Evolutionary conservation across 2,329 filamentous ascomycete genomes (phyloP).

Genomic region (Pseudocercospora cruenta): DNA sequence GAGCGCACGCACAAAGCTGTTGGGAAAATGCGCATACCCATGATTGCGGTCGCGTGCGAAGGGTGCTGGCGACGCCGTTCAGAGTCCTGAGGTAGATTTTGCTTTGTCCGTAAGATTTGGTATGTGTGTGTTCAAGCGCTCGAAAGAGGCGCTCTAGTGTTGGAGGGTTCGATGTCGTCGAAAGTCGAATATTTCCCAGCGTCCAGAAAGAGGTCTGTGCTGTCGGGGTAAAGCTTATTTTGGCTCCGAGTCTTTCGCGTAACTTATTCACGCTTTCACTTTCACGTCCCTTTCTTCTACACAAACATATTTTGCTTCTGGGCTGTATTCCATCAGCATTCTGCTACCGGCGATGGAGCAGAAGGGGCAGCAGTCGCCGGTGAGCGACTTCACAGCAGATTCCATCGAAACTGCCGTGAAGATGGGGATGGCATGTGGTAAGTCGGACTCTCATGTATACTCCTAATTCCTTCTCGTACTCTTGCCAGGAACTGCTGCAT

Average conservation of each 20-base stretch:
- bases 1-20: conserved; percentile 6
- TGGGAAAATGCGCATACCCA: conserved; percentile 48
- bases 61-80: conserved; percentile 19
- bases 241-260: not conserved
- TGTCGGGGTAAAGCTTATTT: not conserved
- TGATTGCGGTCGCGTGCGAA: conserved; percentile 58
- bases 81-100: not conserved
- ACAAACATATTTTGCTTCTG: not conserved
- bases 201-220: not conserved
- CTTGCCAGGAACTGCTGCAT: not conserved
- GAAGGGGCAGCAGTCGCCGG: conserved; percentile 8
- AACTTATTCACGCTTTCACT: not conserved
- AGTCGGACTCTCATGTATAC: conserved; percentile 16
- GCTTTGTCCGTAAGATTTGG: conserved; percentile 9
- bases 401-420: conserved; percentile 38
- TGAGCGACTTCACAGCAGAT: conserved; percentile 29
- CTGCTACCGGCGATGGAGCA: conserved; percentile 14
- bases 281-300: not conserved
- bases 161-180: not conserved
- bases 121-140: conserved; percentile 16
- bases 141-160: not conserved
- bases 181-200: not conserved
- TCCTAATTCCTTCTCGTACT: not conserved
- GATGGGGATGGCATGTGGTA: conserved; percentile 40
- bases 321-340: not conserved